phyloP scores from a whole-genome alignment of 2,329 filamentous ascomycete genomes.

The Paecilomyces variotii region DNA sequence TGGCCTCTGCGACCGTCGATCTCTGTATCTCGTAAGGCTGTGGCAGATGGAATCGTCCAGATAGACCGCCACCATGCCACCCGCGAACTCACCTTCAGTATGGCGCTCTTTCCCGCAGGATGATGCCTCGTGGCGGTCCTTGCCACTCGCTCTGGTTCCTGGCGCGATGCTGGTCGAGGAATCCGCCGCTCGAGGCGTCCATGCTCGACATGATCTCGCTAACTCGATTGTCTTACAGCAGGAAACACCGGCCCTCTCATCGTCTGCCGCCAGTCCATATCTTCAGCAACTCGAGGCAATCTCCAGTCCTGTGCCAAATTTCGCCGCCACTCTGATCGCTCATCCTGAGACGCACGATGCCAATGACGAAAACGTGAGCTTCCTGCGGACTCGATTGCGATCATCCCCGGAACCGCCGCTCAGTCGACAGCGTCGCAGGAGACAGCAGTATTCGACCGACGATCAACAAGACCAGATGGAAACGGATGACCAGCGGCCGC shows the following conservation, averaged over 20 bases:
- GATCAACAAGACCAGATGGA: conserved; percentile 29
- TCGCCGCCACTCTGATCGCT: conserved; percentile 43
- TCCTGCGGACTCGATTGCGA: conserved; percentile 37
- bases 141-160: conserved; percentile 5
- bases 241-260: conserved; percentile 17
- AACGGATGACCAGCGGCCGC: conserved; percentile 21
- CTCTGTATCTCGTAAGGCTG: neutral
- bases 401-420: conserved; percentile 20
- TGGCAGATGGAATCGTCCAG: conserved; percentile 4
- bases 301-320: conserved; percentile 43
- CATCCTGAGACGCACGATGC: conserved; percentile 36
- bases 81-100: conserved; percentile 38
- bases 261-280: conserved; percentile 29
- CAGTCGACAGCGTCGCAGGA: conserved; percentile 26
- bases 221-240: conserved; percentile 10
- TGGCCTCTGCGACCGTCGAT: neutral
- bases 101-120: conserved; percentile 14
- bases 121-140: conserved; percentile 5
- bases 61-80: conserved; percentile 26
- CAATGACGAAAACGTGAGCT: conserved; percentile 43
- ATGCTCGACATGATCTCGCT: conserved; percentile 6
- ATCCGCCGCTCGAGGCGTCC: neutral
- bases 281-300: conserved; percentile 41
- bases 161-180: neutral
- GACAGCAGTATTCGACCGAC: conserved; percentile 16